Percentiles rank a stretch among this genome's conserved stretches.
These are phyloP conservation scores for Irpex sp. DNA, from an alignment of 1,284 basidiomycete genomes.

Conservation along the genomic window DNA sequence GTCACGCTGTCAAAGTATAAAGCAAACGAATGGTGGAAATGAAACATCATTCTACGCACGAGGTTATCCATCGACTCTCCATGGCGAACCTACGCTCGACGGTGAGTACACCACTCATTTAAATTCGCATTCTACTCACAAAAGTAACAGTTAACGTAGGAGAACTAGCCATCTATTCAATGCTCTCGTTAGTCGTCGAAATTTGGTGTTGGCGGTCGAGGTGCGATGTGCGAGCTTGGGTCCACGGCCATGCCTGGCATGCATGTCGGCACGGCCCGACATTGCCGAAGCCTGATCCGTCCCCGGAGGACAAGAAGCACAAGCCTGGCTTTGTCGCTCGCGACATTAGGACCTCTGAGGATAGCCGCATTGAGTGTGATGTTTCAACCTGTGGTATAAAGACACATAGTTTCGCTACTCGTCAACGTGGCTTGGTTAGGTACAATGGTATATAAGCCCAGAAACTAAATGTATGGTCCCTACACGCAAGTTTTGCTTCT, in stretches of 20 bases:
- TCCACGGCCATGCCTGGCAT: not conserved
- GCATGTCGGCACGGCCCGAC: not conserved
- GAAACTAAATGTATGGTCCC: too few relatives aligned
- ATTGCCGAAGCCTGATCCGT: not conserved
- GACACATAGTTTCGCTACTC: too few relatives aligned
- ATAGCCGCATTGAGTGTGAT: too few relatives aligned
- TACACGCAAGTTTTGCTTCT: too few relatives aligned
- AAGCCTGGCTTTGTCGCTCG: too few relatives aligned
- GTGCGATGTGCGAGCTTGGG: not conserved
- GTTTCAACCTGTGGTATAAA: too few relatives aligned
- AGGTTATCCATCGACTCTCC: slow-evolving; percentile 76
- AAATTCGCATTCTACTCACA: not conserved
- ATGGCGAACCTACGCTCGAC: slow-evolving; percentile 48
- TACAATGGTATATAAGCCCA: too few relatives aligned
- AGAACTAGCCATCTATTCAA: slow-evolving; percentile 12
- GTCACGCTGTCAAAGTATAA: slow-evolving; percentile 31
- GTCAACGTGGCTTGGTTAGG: too few relatives aligned
- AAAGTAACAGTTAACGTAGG: slow-evolving; percentile 16
- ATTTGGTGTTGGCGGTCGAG: not conserved
- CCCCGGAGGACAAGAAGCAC: not conserved
- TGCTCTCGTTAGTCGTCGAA: not conserved
- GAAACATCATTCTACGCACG: slow-evolving; percentile 31
- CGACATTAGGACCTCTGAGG: too few relatives aligned
- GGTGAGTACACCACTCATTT: not conserved
- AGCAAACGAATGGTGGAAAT: not conserved